Percentiles rank a stretch among this genome's conserved stretches.
Conservation (phyloP, 129 eudicot species). For the Lonicera japonica region DNA sequence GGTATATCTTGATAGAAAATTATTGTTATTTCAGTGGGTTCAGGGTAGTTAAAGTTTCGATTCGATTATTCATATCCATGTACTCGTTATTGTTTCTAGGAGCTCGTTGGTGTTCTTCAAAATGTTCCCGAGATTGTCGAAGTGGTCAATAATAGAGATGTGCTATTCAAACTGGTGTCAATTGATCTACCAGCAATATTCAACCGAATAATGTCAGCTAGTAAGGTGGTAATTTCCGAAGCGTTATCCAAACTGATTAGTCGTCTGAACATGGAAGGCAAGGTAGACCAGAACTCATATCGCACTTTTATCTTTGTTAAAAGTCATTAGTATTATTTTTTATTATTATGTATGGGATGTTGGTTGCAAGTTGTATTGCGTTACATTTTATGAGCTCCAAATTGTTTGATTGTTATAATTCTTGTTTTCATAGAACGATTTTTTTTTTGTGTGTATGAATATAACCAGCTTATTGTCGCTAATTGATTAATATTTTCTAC, state of each 20-base stretch:
- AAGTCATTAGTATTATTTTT: neutral
- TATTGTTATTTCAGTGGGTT: too few relatives aligned
- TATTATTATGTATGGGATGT: neutral
- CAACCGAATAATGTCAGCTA: slow-evolving; percentile 68
- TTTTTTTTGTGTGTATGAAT: too few relatives aligned
- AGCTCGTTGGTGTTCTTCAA: slow-evolving; percentile 56
- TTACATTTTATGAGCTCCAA: neutral
- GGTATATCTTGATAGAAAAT: too few relatives aligned
- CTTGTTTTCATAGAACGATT: neutral
- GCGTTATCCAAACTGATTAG: slow-evolving; percentile 44
- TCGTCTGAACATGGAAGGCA: slow-evolving; percentile 43
- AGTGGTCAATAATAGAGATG: slow-evolving; percentile 44
- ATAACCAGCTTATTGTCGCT: neutral
- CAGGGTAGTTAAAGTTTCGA: too few relatives aligned
- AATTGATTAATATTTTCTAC: too few relatives aligned
- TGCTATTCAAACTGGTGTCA: too few relatives aligned
- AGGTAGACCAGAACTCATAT: slow-evolving; percentile 38
- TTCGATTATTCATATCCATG: too few relatives aligned
- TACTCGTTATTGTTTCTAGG: slow-evolving; percentile 40
- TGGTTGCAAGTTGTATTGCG: neutral
- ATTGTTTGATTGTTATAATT: neutral
- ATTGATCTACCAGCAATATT: slow-evolving; percentile 49
- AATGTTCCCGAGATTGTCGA: slow-evolving; percentile 74
- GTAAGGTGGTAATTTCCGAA: slow-evolving; percentile 42
- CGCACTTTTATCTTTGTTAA: neutral